Base-by-base conservation (phyloP, 2,329 filamentous ascomycete genomes). In the Ophiostoma australiae region DNA sequence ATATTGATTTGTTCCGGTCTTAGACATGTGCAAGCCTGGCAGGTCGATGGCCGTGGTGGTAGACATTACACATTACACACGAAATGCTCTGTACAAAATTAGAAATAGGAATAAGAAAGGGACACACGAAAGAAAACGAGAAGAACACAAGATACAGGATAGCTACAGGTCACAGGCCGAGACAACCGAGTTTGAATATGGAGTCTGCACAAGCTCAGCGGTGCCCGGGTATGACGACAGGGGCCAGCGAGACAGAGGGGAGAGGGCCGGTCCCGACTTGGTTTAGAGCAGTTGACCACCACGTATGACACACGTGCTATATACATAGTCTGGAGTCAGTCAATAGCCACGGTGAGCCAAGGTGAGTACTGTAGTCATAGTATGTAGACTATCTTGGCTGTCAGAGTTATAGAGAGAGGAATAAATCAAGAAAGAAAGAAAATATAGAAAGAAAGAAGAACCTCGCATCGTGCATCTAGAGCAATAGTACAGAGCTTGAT, bases 1-100 rank as follows among this genome's bases (percentile, higher is more conserved):
- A 58, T 58, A 58, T 63, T 63, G 58, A 63, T 63, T 63, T 63
- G 58, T 33, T 63, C 27, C 27, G 58, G 52, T 58, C 52, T 58
- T 58, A 58, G 52, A 58, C 52, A 58, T 23, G 52, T 27, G 15
- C 52, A 63, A 63, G 52, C 23, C 52, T 27, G 52, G 23, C 52
- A 58, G 23, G 44, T 48, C 15, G 5, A 27, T 13, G 23, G 23
- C 17, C 4, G 17, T 27, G 23, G 17, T n/a, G 52, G 27, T 27
- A 58, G 52, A 27, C 23, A 58, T 58, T 58, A 6, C 52, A 27
- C 23, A 58, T 58, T 58, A 6, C 52, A 58, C 23, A 13, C n/a
- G 15, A 58, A 10, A 41, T 41, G 1, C 39, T 41, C 39, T 41
- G 39, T 41, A 41, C 39, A 41, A 13, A 41, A 41, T 41, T 41